Percentiles rank a stretch among this genome's conserved stretches.
Evolutionary conservation across 1,284 basidiomycete genomes (phyloP).

Genomic region (Baeospora myosura): DNA sequence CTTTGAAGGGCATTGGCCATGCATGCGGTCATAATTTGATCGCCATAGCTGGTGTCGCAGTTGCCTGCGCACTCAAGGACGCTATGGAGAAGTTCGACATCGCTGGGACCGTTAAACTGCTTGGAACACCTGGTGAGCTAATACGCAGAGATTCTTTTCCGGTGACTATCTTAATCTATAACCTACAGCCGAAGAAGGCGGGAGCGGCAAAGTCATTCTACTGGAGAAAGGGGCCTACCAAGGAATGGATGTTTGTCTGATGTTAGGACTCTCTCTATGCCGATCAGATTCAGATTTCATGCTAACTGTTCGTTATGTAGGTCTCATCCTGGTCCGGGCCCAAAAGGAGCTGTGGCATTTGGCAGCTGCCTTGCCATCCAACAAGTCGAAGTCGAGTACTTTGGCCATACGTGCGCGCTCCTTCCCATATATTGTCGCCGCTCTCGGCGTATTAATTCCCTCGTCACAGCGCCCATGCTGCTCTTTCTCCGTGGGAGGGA

Average conservation of each 20-base stretch:
- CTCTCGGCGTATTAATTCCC: background rate
- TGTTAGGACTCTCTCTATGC: conserved; percentile 35
- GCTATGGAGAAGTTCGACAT: conserved; percentile 53
- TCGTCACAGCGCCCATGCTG: conserved; percentile 57
- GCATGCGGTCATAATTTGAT: conserved; percentile 79
- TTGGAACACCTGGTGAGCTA: conserved; percentile 64
- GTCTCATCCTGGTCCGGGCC: conserved; percentile 60
- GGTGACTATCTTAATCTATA: background rate
- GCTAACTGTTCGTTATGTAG: conserved; percentile 21
- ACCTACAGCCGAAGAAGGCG: conserved; percentile 61
- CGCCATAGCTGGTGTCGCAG: conserved; percentile 64
- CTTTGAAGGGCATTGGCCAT: conserved; percentile 58
- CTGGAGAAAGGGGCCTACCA: conserved; percentile 59
- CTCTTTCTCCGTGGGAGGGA: conserved; percentile 68
- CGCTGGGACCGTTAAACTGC: conserved; percentile 56
- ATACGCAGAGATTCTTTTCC: background rate
- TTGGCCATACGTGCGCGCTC: conserved; percentile 48
- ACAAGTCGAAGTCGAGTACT: conserved; percentile 43
- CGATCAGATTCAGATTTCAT: background rate
- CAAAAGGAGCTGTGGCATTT: conserved; percentile 44
- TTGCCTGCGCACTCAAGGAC: conserved; percentile 38
- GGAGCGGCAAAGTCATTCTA: conserved; percentile 60
- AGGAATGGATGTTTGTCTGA: conserved; percentile 60
- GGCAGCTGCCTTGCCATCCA: conserved; percentile 48
- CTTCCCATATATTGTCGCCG: background rate